Evolutionary conservation across 1,284 basidiomycete species (phyloP).

Genomic region (Hypsizygus ulmarius): DNA sequence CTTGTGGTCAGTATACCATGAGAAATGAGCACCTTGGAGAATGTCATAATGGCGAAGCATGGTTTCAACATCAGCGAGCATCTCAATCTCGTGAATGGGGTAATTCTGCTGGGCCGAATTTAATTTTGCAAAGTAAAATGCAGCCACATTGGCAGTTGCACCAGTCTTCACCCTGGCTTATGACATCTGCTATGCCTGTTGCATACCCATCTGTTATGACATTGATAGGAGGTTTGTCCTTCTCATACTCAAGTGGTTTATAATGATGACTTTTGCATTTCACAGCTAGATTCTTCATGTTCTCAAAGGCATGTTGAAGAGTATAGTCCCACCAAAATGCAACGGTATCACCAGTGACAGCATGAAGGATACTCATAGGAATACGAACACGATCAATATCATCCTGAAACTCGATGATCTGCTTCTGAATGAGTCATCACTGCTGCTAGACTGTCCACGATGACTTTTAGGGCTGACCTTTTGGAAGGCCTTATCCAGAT

Average conservation of each 20-base stretch:
- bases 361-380: conserved; percentile 1
- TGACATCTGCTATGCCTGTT: no score
- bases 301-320: conserved; percentile 36
- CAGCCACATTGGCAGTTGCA: conserved; percentile 25
- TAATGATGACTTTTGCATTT: conserved; percentile 20
- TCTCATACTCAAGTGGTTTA: conserved; percentile 27
- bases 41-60: conserved; percentile 31
- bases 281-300: conserved; percentile 28
- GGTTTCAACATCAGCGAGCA: conserved; percentile 34
- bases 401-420: no score
- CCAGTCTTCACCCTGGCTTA: no score
- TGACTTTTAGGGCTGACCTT: no score
- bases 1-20: conserved; percentile 38
- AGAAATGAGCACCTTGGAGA: conserved; percentile 30
- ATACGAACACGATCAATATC: no score
- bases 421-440: no score
- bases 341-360: no score
- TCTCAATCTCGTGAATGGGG: conserved; percentile 34
- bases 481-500: no score
- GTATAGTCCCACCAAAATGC: no score
- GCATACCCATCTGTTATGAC: no score
- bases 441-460: no score
- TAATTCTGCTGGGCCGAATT: conserved; percentile 39
- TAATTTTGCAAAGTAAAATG: conserved; percentile 38
- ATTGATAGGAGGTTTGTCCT: no score